Base-by-base conservation (phyloP, 2,329 filamentous ascomycete genomes). In the Scedosporium dehoogii region DNA sequence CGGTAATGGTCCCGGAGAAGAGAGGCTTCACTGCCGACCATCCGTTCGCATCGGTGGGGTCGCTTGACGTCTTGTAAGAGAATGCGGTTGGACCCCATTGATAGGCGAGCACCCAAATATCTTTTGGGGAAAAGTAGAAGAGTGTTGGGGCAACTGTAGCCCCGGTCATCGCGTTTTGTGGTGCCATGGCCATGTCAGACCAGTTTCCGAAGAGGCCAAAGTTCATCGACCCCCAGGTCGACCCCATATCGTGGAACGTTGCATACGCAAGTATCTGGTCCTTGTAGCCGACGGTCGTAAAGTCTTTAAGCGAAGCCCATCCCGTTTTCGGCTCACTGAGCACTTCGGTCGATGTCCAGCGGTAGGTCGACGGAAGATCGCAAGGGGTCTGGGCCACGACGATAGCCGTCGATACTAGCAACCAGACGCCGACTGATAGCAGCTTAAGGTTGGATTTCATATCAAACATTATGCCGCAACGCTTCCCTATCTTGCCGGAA, bases 71-170 rank as follows among this genome's bases (percentile, higher is more conserved):
- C 59, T 72, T 72, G 76, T 87, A 88, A 2, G 78, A 78, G 74
- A 88, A 88, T 0, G 84, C 67, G 0, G 78, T 81, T 0, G 81
- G 68, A 1, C 84, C 84, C 84, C 84, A 87, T 70, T 88, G 84
- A 68, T 86, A 81, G n/a, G 83, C 81, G 0, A 88, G 77, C n/a
- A 87, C 73, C 85, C 85, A 88, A 65, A 81, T 71, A 66, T 73
- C 76, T 73, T 86, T 87, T 0, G 85, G 85, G 4, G 69, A 67
- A 67, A 87, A 88, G 75, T 80, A 83, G 74, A 88, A 86, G 58
- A 88, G 73, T 0, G 83, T 84, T 1, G 85, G 85, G 0, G 85
- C 85, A 23, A 86, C 83, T 9, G 81, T 71, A 5, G 64, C 67
- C 3, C 63, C 56, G 55, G 41, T 74, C 80, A 84, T 85, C 1